Evolutionary conservation across 352 stramenopile genomes (phyloP).

Genomic region (Globisporangium perplexum): DNA sequence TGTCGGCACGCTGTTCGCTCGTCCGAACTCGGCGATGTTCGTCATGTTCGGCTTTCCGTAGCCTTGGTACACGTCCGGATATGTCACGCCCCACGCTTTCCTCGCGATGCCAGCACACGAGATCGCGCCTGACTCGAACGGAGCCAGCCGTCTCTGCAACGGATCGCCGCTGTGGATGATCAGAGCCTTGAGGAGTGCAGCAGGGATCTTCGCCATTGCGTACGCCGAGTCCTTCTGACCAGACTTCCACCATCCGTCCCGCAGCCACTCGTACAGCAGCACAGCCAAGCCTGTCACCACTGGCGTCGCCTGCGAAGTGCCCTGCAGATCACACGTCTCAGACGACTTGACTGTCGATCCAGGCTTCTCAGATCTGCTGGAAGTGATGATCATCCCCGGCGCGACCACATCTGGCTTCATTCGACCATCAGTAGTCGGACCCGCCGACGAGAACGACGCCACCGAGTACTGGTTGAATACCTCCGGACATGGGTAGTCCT

Average conservation of each 20-base stretch:
- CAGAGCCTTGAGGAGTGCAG: conserved; percentile 70
- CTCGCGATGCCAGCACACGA: conserved; percentile 38
- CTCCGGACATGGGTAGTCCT: conserved; percentile 33
- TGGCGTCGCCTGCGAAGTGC: conserved; percentile 71
- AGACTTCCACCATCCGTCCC: conserved; percentile 73
- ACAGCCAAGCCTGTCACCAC: conserved; percentile 72
- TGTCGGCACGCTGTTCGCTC: conserved; percentile 18
- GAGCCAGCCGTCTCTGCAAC: conserved; percentile 38
- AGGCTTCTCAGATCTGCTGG: conserved; percentile 54
- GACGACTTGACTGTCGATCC: conserved; percentile 48
- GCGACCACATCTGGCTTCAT: conserved; percentile 87
- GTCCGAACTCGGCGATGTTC: conserved; percentile 61
- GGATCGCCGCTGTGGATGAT: conserved; percentile 73
- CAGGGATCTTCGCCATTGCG: conserved; percentile 56
- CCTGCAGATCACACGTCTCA: conserved; percentile 64
- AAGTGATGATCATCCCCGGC: conserved; percentile 76
- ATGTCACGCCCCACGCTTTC: conserved; percentile 31
- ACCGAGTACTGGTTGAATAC: conserved; percentile 75
- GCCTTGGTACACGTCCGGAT: conserved; percentile 73
- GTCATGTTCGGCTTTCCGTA: conserved; percentile 81
- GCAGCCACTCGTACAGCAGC: conserved; percentile 71
- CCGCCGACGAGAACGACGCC: conserved; percentile 77
- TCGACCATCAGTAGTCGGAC: conserved; percentile 73
- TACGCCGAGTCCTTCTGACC: conserved; percentile 46
- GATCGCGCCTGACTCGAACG: conserved; percentile 31